Evolutionary conservation across 177 flowering plant species (phyloP), one percentile per base, ranked within the genome.

Genomic region (Vitis hybrid): DNA sequence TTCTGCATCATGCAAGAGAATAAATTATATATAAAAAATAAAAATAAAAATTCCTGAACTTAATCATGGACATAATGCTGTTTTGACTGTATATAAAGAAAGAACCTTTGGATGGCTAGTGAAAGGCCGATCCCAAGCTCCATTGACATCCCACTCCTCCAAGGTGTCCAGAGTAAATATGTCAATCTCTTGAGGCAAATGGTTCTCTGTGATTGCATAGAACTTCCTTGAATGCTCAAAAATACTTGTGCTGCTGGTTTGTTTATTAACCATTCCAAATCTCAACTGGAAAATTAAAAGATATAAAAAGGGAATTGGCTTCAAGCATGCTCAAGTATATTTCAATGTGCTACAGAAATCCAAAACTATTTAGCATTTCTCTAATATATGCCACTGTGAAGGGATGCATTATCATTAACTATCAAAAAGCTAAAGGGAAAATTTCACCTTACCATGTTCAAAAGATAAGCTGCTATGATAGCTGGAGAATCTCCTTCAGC

Each of bases 21-120:
- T 26, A 16, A 31, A 29, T 16, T 1, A 58, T 11, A 18, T 11
- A 56, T 19, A 6, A 13, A 60, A 15, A 29, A 18, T 26, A 0
- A 16, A 16, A 69, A 48, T 56, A 1, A 33, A 39, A 49, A 18
- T 3, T 9, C 18, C 15, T 22, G 22, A 14, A 52, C 5, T 10
- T 8, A 15, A 2, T 26, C 11, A 16, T 26, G 15, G 2, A 7
- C 5, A 19, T 15, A 14, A 48, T 48, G 3, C 13, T 2, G 11
- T 26, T 39, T 19, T 4, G 64, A 29, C 33, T 45, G 64, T 22
- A 45, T 51, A 19, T 16, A 5, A 62, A 66, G 13, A 53, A 66
- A 3, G 7, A 45, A 86, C 94, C 90, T 90, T 90, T 0, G 91
- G 91, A 65, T 90, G 92, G 76, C 88, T 79, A 11, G 87, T 83